Conservation (phyloP, 257 asterid species). For the Capsicum rhomboideum region DNA sequence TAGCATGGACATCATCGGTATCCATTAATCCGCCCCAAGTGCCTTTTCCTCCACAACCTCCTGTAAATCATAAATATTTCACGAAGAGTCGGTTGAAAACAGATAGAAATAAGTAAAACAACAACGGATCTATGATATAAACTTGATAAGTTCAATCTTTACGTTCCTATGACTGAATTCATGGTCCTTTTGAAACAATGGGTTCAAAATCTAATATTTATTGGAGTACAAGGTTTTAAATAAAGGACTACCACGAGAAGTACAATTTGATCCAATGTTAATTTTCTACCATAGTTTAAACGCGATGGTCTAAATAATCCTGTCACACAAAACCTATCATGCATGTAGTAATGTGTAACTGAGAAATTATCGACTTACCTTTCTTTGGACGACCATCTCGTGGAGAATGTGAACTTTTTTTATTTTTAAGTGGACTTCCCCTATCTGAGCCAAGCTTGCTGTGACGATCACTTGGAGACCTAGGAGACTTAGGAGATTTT, state of each 20-base stretch:
- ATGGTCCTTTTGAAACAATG: background rate
- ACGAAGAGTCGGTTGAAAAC: background rate
- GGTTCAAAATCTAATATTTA: background rate
- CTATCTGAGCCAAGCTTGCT: slow-evolving; percentile 18
- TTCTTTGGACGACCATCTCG: slow-evolving; percentile 67
- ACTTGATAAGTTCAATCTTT: background rate
- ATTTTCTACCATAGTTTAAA: background rate
- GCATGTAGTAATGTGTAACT: background rate
- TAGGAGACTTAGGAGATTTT: slow-evolving; percentile 24
- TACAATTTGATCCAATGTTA: background rate
- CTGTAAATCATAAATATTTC: slow-evolving; percentile 19
- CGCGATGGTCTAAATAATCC: background rate
- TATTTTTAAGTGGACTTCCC: slow-evolving; percentile 57
- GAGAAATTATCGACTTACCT: slow-evolving; percentile 24
- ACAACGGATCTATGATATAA: background rate
- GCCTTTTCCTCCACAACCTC: slow-evolving; percentile 89
- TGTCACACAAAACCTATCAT: background rate
- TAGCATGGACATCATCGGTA: slow-evolving; percentile 23
- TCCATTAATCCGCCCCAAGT: slow-evolving; percentile 78
- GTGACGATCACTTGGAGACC: slow-evolving; percentile 24
- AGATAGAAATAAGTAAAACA: background rate
- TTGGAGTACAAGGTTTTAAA: background rate
- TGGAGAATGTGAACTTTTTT: slow-evolving; percentile 32
- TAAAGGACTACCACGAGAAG: background rate
- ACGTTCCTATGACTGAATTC: background rate